Conservation (phyloP, 75 land plant genomes). For the Cunninghamia lanceolata region DNA sequence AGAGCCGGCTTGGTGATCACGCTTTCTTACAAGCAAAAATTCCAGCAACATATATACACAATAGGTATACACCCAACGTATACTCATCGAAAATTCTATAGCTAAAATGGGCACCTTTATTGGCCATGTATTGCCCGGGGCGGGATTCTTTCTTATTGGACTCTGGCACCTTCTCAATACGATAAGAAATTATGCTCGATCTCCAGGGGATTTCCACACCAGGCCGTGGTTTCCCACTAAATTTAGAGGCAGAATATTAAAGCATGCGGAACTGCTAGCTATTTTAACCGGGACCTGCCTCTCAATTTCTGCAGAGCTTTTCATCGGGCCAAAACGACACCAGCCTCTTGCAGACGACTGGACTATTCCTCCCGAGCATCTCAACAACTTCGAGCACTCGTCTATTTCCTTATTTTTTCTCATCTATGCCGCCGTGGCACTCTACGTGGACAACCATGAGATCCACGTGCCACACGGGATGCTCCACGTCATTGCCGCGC, state of each 20-base stretch:
- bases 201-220: slow-evolving; percentile 42
- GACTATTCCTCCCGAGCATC: slow-evolving; percentile 29
- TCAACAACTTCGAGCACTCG: slow-evolving; percentile 67
- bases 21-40: too few species aligned
- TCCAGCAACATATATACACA: too few species aligned
- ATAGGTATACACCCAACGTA: too few species aligned
- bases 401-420: slow-evolving; percentile 65
- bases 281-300: slow-evolving; percentile 50
- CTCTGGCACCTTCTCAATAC: slow-evolving; percentile 88
- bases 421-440: slow-evolving; percentile 49
- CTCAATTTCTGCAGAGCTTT: slow-evolving; percentile 40
- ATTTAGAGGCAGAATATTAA: slow-evolving; percentile 3
- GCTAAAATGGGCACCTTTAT: slow-evolving; percentile 63
- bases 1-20: too few species aligned
- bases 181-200: slow-evolving; percentile 33
- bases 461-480: slow-evolving; percentile 9
- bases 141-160: slow-evolving; percentile 72
- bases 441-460: slow-evolving; percentile 24
- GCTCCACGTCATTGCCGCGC: slow-evolving; percentile 39
- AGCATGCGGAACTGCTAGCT: slow-evolving; percentile 42
- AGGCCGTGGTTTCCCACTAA: slow-evolving; percentile 74
- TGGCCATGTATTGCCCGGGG: slow-evolving; percentile 82
- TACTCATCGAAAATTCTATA: too few species aligned
- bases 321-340: slow-evolving; percentile 25
- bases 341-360: slow-evolving; percentile 25